These are phyloP conservation scores for Kalaharituber pfeilii DNA, from an alignment of 2,329 filamentous ascomycete species.

Conservation along the genomic window DNA sequence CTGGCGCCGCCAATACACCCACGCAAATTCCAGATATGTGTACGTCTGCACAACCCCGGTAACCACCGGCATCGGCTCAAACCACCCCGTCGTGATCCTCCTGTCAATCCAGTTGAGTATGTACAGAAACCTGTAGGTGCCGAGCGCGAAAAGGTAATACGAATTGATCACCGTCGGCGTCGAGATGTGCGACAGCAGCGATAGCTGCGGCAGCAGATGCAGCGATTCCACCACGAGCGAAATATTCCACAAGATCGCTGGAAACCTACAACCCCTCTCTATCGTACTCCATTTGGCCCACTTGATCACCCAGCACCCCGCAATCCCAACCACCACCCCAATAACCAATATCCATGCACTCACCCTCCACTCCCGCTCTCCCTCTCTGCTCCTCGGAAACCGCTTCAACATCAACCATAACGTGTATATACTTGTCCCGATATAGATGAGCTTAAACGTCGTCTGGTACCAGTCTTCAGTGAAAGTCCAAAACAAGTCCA, in stretches of 20 bases:
- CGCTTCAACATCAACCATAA: conserved; percentile 73
- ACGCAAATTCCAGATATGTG: conserved; percentile 84
- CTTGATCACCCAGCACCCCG: background rate
- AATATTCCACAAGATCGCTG: conserved; percentile 51
- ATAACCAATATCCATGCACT: conserved; percentile 51
- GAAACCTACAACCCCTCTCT: conserved; percentile 4
- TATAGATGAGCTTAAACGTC: conserved; percentile 78
- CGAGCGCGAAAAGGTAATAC: conserved; percentile 80
- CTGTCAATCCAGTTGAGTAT: conserved; percentile 79
- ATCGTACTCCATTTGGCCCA: background rate
- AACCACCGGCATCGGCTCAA: conserved; percentile 57
- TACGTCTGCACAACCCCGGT: conserved; percentile 82
- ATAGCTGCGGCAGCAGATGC: conserved; percentile 75
- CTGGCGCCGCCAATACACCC: conserved; percentile 90
- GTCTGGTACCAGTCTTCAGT: conserved; percentile 46
- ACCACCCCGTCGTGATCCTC: conserved; percentile 29
- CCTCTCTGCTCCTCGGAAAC: conserved; percentile 72
- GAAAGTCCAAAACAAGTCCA: conserved; percentile 48
- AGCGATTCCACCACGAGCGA: conserved; percentile 83
- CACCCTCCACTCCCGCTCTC: conserved; percentile 86
- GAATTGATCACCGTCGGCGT: conserved; percentile 92
- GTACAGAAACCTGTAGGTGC: conserved; percentile 76
- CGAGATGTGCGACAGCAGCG: conserved; percentile 82
- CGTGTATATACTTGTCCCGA: conserved; percentile 67
- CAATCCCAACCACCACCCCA: conserved; percentile 31